Evolutionary conservation across 495 filamentous ascomycete species (phyloP), one percentile per base, ranked within the genome.

Genomic region (Penicillium pulvis): DNA sequence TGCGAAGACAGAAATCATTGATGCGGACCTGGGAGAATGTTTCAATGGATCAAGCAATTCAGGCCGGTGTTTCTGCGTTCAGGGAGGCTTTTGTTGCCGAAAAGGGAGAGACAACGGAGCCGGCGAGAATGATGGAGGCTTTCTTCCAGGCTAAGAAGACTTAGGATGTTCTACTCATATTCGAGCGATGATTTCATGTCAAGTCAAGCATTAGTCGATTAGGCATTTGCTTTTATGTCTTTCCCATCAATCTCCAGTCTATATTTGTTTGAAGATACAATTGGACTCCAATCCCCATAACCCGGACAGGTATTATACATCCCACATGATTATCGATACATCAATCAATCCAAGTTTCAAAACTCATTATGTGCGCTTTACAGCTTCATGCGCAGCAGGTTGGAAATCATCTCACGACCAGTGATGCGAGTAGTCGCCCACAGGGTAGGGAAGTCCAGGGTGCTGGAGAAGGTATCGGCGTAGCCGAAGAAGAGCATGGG

Each of bases 401-500:
- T 92, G 20, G 61, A 66, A 24, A 90, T 73, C 83, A 92, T 93
- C 78, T 92, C 84, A 33, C 84, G 73, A 8, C 70, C 89, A 1
- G 90, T 95, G 45, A 92, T 75, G 60, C 75, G 79, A 28, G 82
- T 81, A 17, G 87, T 95, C 58, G 84, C 83, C 88, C 89, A 93
- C 59, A 95, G 71, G 23, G 90, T 93, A 6, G 80, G 83, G 71
- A 93, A 79, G 68, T 94, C 90, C 53, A 93, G 78, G 6, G 88
- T 92, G 68, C 85, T 89, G 50, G 79, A 83, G 57, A 93, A 79
- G 56, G 82, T 85, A 78, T 94, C 91, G 61, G 90, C 87, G 68
- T 86, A 93, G 17, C 91, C 91, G 74, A 95, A 94, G 73, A 87
- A 85, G 28, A 95, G 77, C 91, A 95, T 94, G 58, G 87, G 88